Evolutionary conservation across 306 rosid genomes (phyloP).

Genomic region (Fragaria ananassa): DNA sequence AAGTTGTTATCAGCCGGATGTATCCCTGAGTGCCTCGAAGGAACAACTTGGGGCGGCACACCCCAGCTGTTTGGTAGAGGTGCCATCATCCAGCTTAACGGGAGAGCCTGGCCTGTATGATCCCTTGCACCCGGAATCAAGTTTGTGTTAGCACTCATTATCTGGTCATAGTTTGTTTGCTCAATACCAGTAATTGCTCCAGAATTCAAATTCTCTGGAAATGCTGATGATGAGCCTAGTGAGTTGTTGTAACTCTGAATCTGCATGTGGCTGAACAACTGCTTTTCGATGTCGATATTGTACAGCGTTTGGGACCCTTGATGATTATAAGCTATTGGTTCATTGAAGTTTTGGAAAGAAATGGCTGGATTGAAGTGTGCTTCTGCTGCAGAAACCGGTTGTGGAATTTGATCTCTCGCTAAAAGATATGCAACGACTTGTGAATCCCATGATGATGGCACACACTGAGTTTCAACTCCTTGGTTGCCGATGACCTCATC

Average conservation of each 20-base stretch:
- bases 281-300: background rate
- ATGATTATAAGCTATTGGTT: background rate
- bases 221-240: background rate
- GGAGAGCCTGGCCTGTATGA: background rate
- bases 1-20: background rate
- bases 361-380: background rate
- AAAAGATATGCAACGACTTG: background rate
- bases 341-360: background rate
- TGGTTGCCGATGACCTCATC: constrained; percentile 6
- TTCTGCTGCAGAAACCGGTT: background rate
- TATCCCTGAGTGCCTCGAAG: background rate
- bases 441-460: constrained; percentile 29
- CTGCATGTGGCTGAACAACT: background rate
- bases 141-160: background rate
- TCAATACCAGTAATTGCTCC: background rate
- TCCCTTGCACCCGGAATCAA: background rate
- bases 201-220: background rate
- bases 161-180: background rate
- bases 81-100: background rate
- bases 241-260: background rate
- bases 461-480: constrained; percentile 8
- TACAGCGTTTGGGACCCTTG: background rate
- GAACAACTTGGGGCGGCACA: constrained; percentile 1
- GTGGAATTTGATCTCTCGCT: background rate
- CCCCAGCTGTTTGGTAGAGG: constrained; percentile 4